Conservation (phyloP, 805 yeast species). For the Ogataea populi-albae region DNA sequence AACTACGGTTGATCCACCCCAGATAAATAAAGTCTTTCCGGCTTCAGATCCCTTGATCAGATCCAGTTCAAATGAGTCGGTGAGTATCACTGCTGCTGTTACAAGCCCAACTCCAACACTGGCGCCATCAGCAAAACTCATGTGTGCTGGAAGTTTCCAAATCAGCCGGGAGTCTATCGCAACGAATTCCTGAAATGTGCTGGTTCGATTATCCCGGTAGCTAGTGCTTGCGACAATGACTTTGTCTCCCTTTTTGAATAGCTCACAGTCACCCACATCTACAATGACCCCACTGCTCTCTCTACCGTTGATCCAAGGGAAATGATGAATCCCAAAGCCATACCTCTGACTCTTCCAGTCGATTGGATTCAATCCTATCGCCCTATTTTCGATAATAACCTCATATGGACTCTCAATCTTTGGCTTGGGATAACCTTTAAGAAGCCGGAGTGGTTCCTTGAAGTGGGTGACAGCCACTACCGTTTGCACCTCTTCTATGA, state of each 20-base stretch:
- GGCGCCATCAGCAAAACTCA: slow-evolving; percentile 39
- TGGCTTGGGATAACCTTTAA: slow-evolving; percentile 21
- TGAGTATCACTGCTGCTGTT: slow-evolving; percentile 35
- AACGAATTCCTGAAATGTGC: slow-evolving; percentile 46
- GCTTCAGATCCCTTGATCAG: not conserved
- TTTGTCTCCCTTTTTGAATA: slow-evolving; percentile 33
- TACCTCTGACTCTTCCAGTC: slow-evolving; percentile 50
- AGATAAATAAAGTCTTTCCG: slow-evolving; percentile 32
- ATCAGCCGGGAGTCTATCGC: slow-evolving; percentile 43
- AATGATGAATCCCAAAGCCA: slow-evolving; percentile 43
- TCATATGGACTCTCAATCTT: slow-evolving; percentile 20
- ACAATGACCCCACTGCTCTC: slow-evolving; percentile 43
- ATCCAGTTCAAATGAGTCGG: slow-evolving; percentile 9
- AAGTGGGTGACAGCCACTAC: slow-evolving; percentile 23
- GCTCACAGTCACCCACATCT: slow-evolving; percentile 27
- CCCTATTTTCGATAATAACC: slow-evolving; percentile 27
- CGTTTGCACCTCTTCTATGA: too few relatives aligned
- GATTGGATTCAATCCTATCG: slow-evolving; percentile 44
- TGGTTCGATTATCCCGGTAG: slow-evolving; percentile 44
- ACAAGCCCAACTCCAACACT: slow-evolving; percentile 48
- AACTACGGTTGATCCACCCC: slow-evolving; percentile 50
- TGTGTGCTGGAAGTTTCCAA: slow-evolving; percentile 40
- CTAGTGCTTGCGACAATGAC: slow-evolving; percentile 46
- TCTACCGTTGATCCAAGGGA: slow-evolving; percentile 53
- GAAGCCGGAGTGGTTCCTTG: slow-evolving; percentile 22